phyloP scores from a whole-genome alignment of 176 grass and related monocot genomes.

The Chloris gayana region DNA sequence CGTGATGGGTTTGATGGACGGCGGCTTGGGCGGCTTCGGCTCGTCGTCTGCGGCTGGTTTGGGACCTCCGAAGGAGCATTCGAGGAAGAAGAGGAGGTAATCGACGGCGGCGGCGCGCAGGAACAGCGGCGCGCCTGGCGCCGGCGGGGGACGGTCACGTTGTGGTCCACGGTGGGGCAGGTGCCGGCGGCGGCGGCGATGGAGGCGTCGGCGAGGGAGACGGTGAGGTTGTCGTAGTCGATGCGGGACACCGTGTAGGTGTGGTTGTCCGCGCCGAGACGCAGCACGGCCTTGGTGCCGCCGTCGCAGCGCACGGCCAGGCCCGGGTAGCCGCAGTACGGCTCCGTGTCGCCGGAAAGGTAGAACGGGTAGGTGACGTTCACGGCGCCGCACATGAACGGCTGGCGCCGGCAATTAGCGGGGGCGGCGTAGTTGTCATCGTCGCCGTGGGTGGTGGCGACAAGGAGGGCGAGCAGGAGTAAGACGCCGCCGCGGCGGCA shows the following conservation, averaged over 20 bases:
- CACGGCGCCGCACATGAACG: conserved; percentile 45
- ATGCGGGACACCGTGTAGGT: conserved; percentile 38
- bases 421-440: background rate
- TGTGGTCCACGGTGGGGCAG: conserved; percentile 44
- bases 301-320: conserved; percentile 42
- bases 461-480: background rate
- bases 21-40: conserved; percentile 31
- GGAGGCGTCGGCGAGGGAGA: conserved; percentile 40
- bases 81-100: conserved; percentile 47
- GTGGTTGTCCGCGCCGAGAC: conserved; percentile 13
- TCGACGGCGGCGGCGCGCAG: background rate
- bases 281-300: conserved; percentile 13
- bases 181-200: background rate
- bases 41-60: rapidly evolving
- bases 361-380: conserved; percentile 55
- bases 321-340: conserved; percentile 48
- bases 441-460: background rate
- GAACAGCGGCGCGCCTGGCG: background rate
- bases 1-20: conserved; percentile 22
- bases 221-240: conserved; percentile 30
- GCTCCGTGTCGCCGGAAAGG: background rate
- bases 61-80: conserved; percentile 22
- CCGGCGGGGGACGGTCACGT: conserved; percentile 38
- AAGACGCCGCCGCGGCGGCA: background rate
- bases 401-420: conserved; percentile 25